Evolutionary conservation across 2,329 filamentous ascomycete genomes (phyloP).

Genomic region (Fusarium sp.): DNA sequence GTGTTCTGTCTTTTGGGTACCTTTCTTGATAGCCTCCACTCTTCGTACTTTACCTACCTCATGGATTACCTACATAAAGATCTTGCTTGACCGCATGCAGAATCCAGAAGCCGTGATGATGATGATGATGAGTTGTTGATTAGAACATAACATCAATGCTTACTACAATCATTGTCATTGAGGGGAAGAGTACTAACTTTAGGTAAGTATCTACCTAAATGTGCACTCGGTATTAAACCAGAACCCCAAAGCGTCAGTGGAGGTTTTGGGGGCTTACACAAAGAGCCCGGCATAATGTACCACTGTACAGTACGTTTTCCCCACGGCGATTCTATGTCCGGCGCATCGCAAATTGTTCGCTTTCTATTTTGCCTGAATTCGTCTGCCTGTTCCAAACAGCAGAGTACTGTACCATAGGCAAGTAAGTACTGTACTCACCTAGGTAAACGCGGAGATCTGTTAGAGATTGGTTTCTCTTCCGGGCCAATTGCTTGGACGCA

Average conservation of each 20-base stretch:
- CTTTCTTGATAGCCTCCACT: conserved; percentile 18
- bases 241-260: background rate
- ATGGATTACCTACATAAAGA: background rate
- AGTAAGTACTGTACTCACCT: background rate
- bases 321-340: conserved; percentile 2
- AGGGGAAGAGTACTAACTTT: background rate
- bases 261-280: background rate
- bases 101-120: conserved; percentile 1
- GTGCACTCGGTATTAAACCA: background rate
- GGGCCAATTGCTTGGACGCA: conserved; percentile 24
- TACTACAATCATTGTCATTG: background rate
- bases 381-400: background rate
- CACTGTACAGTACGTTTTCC: background rate
- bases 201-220: background rate
- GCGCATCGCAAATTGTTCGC: conserved; percentile 3
- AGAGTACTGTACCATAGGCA: background rate
- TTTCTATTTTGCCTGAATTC: conserved; percentile 19
- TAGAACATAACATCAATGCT: background rate
- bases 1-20: conserved; percentile 1
- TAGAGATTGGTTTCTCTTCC: conserved; percentile 13
- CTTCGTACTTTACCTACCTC: conserved; percentile 14
- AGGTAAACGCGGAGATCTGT: conserved; percentile 19
- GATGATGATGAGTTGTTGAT: background rate
- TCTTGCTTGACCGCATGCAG: conserved; percentile 8
- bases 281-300: background rate